Evolutionary conservation across 148 eudicot genomes (phyloP).

Genomic region (Polygonum aviculare): DNA sequence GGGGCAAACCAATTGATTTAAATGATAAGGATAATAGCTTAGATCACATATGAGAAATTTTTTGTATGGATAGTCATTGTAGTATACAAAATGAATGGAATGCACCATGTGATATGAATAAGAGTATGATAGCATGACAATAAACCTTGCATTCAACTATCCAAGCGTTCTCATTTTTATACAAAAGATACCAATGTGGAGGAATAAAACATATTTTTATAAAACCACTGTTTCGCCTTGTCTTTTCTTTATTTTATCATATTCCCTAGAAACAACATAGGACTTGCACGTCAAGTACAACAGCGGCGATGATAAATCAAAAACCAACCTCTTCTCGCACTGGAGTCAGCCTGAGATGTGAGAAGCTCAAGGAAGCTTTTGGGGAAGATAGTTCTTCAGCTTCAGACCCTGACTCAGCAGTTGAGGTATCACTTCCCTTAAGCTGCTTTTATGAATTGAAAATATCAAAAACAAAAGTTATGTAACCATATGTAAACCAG

Average conservation of each 20-base stretch:
- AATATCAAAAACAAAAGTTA: not conserved
- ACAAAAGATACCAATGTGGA: not conserved
- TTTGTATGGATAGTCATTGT: not conserved
- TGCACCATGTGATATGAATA: not conserved
- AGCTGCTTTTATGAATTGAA: constrained; percentile 34
- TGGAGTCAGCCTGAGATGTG: constrained; percentile 70
- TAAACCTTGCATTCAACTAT: not conserved
- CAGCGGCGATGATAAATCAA: not conserved
- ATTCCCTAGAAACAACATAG: not conserved
- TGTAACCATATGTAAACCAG: not conserved
- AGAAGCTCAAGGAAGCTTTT: constrained; percentile 51
- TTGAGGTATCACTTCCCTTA: constrained; percentile 82
- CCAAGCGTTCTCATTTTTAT: not conserved
- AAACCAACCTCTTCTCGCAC: constrained; percentile 76
- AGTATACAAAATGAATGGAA: not conserved
- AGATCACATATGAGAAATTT: not conserved
- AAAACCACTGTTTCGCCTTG: not conserved
- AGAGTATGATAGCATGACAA: not conserved
- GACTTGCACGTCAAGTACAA: not conserved
- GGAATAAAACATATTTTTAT: not conserved
- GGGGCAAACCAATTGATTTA: not conserved
- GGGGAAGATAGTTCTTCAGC: constrained; percentile 95
- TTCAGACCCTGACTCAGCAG: constrained; percentile 97
- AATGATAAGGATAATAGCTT: not conserved
- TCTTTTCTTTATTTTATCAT: not conserved